Evolutionary conservation across 2,329 filamentous ascomycete genomes (phyloP), one percentile per base, ranked within the genome.

Genomic region (Xylaria sp.): DNA sequence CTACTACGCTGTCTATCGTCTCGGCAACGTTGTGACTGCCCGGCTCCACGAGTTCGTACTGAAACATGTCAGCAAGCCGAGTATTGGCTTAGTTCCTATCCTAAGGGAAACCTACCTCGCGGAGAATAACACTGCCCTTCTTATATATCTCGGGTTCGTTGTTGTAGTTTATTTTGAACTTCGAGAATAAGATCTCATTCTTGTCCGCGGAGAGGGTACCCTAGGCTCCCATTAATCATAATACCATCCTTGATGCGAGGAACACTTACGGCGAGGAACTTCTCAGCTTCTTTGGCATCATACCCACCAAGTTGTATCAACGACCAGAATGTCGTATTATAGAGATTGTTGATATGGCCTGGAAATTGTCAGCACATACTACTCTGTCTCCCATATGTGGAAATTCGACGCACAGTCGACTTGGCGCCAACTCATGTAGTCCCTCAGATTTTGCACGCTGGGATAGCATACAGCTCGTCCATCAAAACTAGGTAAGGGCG

Each of bases 261-360:
- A 28, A 11, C n/a, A 75, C 83, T 73, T 78, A 92, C 92, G 74
- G 92, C 90, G 53, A 99, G 86, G 67, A 88, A 87, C 76, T 91
- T 87, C 78, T 98, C 95, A 0, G 96, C 96, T 67, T 93, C 91
- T 59, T 90, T 91, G 36, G 89, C 87, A 61, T 88, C 90, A 83
- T 96, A 87, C 0, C 91, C 92, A 2, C 93, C 94, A 57, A 89
- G 83, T 71, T 93, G 89, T 26, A 98, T 91, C 75, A 99, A 84
- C 0, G 91, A 85, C 96, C 96, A 99, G 79, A 98, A 98, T 0
- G 93, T 93, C 0, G 96, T 99, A 79, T 99, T 99, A 81, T 97
- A 99, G 4, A 99, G 87, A 77, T 99, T 99, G 80, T 99, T 99
- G 75, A 99, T 97, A 79, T 99, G 96, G 73, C 93, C 93, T 95